phyloP scores from a whole-genome alignment of 2,329 filamentous ascomycete species.

The Fusarium liriodendri region DNA sequence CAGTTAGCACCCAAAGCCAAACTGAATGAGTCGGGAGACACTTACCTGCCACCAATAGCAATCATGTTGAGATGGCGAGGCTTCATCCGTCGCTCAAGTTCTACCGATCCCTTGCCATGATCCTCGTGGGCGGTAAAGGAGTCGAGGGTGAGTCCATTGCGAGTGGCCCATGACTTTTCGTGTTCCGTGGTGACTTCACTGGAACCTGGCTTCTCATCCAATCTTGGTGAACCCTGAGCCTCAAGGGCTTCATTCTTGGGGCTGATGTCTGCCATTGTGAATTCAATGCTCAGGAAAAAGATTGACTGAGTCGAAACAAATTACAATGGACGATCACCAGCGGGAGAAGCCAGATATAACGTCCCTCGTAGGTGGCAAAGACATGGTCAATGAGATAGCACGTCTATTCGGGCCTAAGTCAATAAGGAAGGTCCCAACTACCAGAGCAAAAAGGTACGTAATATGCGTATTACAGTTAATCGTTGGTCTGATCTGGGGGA shows the following conservation, averaged over 20 bases:
- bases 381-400: background rate
- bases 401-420: slow-evolving; percentile 12
- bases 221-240: slow-evolving; percentile 16
- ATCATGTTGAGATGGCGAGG: slow-evolving; percentile 45
- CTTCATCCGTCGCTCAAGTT: slow-evolving; percentile 42
- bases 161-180: slow-evolving; percentile 39
- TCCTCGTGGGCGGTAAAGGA: slow-evolving; percentile 41
- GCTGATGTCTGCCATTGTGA: slow-evolving; percentile 34
- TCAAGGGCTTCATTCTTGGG: slow-evolving; percentile 31
- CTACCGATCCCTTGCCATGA: slow-evolving; percentile 31
- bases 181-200: slow-evolving; percentile 2
- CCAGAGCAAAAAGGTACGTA: slow-evolving; percentile 24
- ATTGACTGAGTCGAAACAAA: background rate
- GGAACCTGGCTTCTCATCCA: slow-evolving; percentile 35
- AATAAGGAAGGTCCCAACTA: slow-evolving; percentile 30
- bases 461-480: slow-evolving; percentile 6
- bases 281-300: background rate
- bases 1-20: slow-evolving; percentile 1
- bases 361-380: slow-evolving; percentile 4
- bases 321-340: background rate
- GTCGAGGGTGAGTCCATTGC: slow-evolving; percentile 40
- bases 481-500: slow-evolving; percentile 8
- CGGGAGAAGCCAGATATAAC: slow-evolving; percentile 20
- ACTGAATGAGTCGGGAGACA: background rate
- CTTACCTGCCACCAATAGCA: slow-evolving; percentile 44